Base-by-base conservation (phyloP, 495 filamentous ascomycete genomes). In the Emericellopsis terricola region DNA sequence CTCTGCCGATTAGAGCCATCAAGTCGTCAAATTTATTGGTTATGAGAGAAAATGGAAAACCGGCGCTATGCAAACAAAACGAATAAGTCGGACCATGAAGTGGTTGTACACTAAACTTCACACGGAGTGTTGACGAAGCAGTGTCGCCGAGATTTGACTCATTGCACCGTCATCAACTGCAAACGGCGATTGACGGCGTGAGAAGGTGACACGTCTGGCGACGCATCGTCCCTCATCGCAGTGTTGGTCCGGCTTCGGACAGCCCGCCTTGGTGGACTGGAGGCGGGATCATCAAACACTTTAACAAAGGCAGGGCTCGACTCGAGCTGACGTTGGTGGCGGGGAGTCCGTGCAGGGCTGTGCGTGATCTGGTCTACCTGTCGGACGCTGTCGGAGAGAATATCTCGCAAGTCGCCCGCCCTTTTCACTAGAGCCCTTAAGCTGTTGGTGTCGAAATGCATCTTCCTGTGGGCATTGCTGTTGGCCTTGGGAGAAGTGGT, bases 381-480 rank as follows among this genome's bases (percentile, higher is more conserved):
- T 34, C 82, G 78, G 41, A 89, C 70, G 9, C 80, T 61, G 36
- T 86, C 80, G 29, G 78, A 77, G 31, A 86, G 55, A 4, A 69
- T 66, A 39, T 80, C 72, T 8, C 69, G 78, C 15, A 93, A 67
- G 9, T 74, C 74, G 19, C 75, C 76, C 2, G 86, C 84, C 26
- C 85, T 77, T 38, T 81, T 73, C 13, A 94, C 85, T 31, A 94
- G 63, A 50, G 87, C 81, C 39, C 76, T 74, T 15, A 94, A 70
- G 38, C 81, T 91, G 20, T 78, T 82, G 8, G 84, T 93, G 48
- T 93, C 85, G 43, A 94, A 94, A 10, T 81, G 81, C 20, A 93
- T 72, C 51, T 91, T 91, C 40, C 78, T 77, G 28, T 71, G 55
- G 8, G 71, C 53, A 13, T 26, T 26, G 23, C 23, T 11, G 65